phyloP scores from a whole-genome alignment of 116 monocot species.

The Iris pallida region DNA sequence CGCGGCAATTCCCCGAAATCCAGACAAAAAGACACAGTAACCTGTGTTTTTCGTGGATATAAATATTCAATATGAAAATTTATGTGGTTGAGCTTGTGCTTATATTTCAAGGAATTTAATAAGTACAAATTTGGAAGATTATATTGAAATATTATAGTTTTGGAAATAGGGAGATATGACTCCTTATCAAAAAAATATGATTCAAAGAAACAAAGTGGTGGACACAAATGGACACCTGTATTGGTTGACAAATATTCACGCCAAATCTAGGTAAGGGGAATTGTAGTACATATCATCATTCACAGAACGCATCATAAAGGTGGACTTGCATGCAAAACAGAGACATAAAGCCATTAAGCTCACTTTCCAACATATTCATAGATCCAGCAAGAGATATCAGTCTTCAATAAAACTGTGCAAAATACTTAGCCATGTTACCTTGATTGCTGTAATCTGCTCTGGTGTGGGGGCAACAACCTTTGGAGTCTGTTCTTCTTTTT shows the following conservation, averaged over 20 bases:
- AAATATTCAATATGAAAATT: too few relatives aligned
- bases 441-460: conserved; percentile 96
- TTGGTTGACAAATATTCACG: not conserved
- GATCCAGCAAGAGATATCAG: not conserved
- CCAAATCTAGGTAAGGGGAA: not conserved
- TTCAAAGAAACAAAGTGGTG: too few relatives aligned
- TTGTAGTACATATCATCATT: not conserved
- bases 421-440: conserved; percentile 41
- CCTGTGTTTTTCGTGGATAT: too few relatives aligned
- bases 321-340: not conserved
- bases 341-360: not conserved
- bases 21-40: too few relatives aligned
- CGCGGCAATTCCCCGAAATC: too few relatives aligned
- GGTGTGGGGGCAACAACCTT: conserved; percentile 81
- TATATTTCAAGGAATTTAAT: too few relatives aligned
- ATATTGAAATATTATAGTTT: too few relatives aligned
- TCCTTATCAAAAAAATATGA: too few relatives aligned
- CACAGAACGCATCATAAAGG: not conserved
- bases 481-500: conserved; percentile 59
- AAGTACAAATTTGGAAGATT: too few relatives aligned
- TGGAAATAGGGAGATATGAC: too few relatives aligned
- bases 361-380: not conserved
- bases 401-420: not conserved
- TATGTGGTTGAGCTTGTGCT: too few relatives aligned
- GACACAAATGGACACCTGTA: too few relatives aligned